Evolutionary conservation across 176 grass and related monocot species (phyloP).

Genomic region (Calamus simplicifolius): DNA sequence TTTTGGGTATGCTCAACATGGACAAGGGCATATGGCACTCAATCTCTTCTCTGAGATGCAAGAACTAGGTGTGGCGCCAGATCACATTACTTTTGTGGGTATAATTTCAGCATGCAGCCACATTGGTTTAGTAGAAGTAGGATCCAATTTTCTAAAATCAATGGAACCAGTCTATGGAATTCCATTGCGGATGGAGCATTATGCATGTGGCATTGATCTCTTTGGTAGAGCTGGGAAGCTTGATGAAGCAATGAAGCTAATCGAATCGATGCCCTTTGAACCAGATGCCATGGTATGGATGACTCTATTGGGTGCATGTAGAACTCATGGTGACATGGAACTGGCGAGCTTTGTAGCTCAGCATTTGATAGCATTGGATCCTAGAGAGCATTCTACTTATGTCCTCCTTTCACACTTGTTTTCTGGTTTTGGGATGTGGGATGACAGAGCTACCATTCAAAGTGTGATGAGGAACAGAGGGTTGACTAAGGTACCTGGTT

Average conservation of each 20-base stretch:
- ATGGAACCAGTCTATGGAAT: slow-evolving; percentile 43
- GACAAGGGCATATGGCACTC: slow-evolving; percentile 23
- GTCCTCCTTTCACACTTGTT: slow-evolving; percentile 50
- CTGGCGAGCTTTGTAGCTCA: slow-evolving; percentile 36
- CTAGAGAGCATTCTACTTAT: slow-evolving; percentile 54
- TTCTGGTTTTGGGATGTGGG: slow-evolving; percentile 63
- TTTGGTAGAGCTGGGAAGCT: slow-evolving; percentile 56
- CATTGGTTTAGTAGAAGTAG: slow-evolving; percentile 45
- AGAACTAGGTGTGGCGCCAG: slow-evolving; percentile 26
- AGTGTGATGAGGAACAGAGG: slow-evolving; percentile 50
- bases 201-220: slow-evolving; percentile 58
- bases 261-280: slow-evolving; percentile 57
- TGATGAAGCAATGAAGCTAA: slow-evolving; percentile 48
- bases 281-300: slow-evolving; percentile 67
- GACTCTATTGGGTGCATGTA: slow-evolving; percentile 65
- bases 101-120: slow-evolving; percentile 56
- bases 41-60: slow-evolving; percentile 41
- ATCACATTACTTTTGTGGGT: slow-evolving; percentile 58
- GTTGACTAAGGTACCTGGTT: slow-evolving; percentile 61
- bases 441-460: slow-evolving; percentile 42
- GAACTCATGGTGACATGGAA: slow-evolving; percentile 47
- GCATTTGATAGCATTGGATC: slow-evolving; percentile 31
- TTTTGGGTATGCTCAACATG: slow-evolving; percentile 57
- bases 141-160: slow-evolving; percentile 31
- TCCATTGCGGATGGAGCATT: slow-evolving; percentile 55